Conservation (phyloP, 306 rosid genomes). For the Dalbergia cultrata region DNA sequence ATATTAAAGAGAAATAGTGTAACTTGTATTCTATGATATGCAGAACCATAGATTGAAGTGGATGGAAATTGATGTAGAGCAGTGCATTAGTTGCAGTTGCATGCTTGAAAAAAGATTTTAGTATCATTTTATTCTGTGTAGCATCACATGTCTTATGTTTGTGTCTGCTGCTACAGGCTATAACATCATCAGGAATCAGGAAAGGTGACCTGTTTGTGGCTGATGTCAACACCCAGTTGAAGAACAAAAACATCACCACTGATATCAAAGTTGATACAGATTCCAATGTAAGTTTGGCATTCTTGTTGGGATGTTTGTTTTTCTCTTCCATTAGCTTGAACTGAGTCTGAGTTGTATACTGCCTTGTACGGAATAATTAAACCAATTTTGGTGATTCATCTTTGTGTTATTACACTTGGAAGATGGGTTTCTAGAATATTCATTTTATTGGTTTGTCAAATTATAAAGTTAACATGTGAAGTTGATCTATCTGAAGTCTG, state of each 20-base stretch:
- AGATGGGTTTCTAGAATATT: background rate
- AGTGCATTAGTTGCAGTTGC: background rate
- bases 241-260: constrained; percentile 79
- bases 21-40: background rate
- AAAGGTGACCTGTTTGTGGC: constrained; percentile 84
- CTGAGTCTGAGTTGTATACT: background rate
- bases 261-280: constrained; percentile 92
- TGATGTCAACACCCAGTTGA: constrained; percentile 88
- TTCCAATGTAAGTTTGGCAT: constrained; percentile 69
- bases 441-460: constrained; percentile 7
- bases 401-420: background rate
- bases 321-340: background rate
- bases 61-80: constrained; percentile 18
- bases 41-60: constrained; percentile 23
- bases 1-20: background rate
- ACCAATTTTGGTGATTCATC: constrained; percentile 12
- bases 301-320: constrained; percentile 21
- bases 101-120: constrained; percentile 14
- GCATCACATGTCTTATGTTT: constrained; percentile 14
- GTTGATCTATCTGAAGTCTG: background rate
- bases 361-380: background rate
- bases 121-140: constrained; percentile 9
- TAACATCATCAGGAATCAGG: constrained; percentile 84
- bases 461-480: constrained; percentile 10
- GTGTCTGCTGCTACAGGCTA: constrained; percentile 65